Evolutionary conservation across 768 basidiomycete species (phyloP).

Genomic region (Crassisporium funariophilum): DNA sequence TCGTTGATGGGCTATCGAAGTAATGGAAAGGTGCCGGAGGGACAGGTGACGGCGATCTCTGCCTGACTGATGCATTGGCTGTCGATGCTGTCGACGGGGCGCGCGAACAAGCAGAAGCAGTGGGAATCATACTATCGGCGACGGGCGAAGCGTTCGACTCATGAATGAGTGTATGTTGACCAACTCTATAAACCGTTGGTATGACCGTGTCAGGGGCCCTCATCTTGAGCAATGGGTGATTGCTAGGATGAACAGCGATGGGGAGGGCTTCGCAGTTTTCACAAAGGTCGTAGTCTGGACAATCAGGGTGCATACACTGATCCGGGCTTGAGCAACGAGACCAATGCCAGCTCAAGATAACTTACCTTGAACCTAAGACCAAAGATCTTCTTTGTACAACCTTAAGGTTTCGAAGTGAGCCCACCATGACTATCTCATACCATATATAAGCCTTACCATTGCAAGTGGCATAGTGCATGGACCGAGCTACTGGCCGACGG

Average conservation of each 20-base stretch:
- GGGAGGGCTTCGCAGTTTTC: conserved; percentile 77
- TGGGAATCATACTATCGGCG: not conserved
- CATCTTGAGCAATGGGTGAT: conserved; percentile 79
- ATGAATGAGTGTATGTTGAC: conserved; percentile 25
- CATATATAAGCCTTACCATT: conserved; percentile 41
- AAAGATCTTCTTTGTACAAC: conserved; percentile 52
- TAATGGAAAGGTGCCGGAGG: conserved; percentile 6
- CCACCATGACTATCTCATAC: not conserved
- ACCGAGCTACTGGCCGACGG: conserved; percentile 12
- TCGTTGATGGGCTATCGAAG: not conserved
- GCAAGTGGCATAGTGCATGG: conserved; percentile 61
- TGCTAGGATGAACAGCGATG: conserved; percentile 69
- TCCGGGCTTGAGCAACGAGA: not conserved
- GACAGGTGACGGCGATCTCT: conserved; percentile 6
- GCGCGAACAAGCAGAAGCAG: too few relatives aligned
- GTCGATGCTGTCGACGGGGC: too few relatives aligned
- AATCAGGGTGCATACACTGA: conserved; percentile 78
- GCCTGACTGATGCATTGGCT: not conserved
- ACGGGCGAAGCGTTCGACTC: not conserved
- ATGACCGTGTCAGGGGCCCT: conserved; percentile 48
- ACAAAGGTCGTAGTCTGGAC: conserved; percentile 84
- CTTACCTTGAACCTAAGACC: conserved; percentile 76
- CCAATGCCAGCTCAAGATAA: conserved; percentile 10
- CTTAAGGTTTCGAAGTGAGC: conserved; percentile 18
- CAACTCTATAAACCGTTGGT: conserved; percentile 35